These are phyloP conservation scores for Venturia carpophila DNA, from an alignment of 2,329 filamentous ascomycete species.

Conservation along the genomic window DNA sequence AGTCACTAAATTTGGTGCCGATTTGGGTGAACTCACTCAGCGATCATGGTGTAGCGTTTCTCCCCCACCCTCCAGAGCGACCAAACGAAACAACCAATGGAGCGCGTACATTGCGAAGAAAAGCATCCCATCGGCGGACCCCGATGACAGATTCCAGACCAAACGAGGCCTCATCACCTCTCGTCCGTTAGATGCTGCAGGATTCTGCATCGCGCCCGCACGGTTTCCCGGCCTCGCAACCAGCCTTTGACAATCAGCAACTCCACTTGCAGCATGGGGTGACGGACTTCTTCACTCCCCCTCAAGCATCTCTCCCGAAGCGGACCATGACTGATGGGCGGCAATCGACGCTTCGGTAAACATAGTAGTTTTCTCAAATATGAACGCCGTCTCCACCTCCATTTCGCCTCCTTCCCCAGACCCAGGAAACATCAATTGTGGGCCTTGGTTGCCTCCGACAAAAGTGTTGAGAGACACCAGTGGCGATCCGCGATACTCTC, in stretches of 20 bases:
- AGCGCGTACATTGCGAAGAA: neutral
- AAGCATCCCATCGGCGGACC: neutral
- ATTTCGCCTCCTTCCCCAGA: constrained; percentile 9
- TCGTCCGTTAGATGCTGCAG: constrained; percentile 1
- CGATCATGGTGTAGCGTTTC: neutral
- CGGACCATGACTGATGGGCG: neutral
- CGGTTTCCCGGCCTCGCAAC: neutral
- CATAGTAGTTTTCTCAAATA: neutral
- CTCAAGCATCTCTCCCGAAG: neutral
- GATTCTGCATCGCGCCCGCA: constrained; percentile 6
- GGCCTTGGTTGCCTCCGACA: neutral
- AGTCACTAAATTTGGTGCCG: neutral
- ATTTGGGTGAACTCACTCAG: neutral
- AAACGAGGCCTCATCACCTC: neutral
- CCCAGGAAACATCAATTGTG: constrained; percentile 4
- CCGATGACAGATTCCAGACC: neutral
- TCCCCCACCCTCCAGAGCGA: neutral
- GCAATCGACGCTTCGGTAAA: neutral
- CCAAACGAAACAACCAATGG: neutral
- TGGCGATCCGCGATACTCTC: neutral
- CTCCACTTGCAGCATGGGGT: neutral
- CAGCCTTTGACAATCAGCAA: neutral
- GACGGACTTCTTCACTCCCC: neutral
- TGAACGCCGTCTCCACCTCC: neutral
- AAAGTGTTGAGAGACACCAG: constrained; percentile 13